Evolutionary conservation across 2,329 filamentous ascomycete genomes (phyloP), one percentile per base, ranked within the genome.

Genomic region (Calonectria montana): DNA sequence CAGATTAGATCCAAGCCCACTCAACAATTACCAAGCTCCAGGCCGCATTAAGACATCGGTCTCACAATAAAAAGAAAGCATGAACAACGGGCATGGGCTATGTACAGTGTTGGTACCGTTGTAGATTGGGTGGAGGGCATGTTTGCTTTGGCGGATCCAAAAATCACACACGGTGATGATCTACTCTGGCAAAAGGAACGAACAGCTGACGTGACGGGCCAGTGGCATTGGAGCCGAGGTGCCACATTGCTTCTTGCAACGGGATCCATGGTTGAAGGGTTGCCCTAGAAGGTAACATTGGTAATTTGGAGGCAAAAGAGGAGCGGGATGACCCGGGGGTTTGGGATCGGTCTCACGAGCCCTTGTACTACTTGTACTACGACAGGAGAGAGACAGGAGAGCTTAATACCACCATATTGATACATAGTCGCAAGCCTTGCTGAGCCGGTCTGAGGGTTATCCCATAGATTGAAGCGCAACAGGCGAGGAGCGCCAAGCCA

Each of bases 401-500:
- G 31, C 31, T 21, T n/a, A 15, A 23, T 25, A n/a, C 53, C 53
- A 37, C 29, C 29, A 57, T 53, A 37, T 48, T 21, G 48, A 39
- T 45, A 47, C 25, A 70, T 62, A n/a, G 41, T 50, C 27, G 55
- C 39, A 70, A 67, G 62, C 55, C 57, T 65, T 59, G 23, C 21
- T 31, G n/a, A 45, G 50, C 39, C 29, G 45, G 43, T 29, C 62
- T 31, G 45, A 53, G 23, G 66, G 66, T 63, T 61, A 57, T 67
- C 67, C 39, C 62, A 66, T 29, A 55, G 27, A 29, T 37, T 21
- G 23, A 65, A 50, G 62, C 10, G 43, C 29, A 50, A 66, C 55
- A 31, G n/a, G 55, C 67, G 62, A 70, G 68, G 75, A 74, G 67
- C 43, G 73, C 66, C 69, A 72, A 75, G 74, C 69, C 73, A 25